phyloP scores from a whole-genome alignment of 2,329 filamentous ascomycete genomes.

The Fusarium liriodendri region DNA sequence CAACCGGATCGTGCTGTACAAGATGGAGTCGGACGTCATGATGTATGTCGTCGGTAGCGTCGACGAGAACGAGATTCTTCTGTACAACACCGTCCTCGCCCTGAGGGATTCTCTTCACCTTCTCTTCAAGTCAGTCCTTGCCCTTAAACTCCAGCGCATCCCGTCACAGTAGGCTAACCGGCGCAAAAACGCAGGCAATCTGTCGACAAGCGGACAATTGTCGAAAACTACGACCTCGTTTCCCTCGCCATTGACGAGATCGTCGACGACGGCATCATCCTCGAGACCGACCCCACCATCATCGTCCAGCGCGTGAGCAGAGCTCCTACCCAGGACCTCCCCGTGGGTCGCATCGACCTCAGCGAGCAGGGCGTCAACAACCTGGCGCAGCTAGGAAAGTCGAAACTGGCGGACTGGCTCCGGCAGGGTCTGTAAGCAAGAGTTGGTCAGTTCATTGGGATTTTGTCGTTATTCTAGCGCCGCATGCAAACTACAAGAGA shows the following conservation, averaged over 20 bases:
- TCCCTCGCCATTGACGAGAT: slow-evolving; percentile 96
- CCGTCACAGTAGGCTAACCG: slow-evolving; percentile 9
- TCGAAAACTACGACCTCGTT: slow-evolving; percentile 98
- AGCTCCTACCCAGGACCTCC: slow-evolving; percentile 90
- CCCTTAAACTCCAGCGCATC: too few relatives aligned
- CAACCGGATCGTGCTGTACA: slow-evolving; percentile 95
- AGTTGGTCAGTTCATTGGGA: slow-evolving; percentile 18
- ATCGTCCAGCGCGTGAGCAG: slow-evolving; percentile 92
- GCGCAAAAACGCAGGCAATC: slow-evolving; percentile 73
- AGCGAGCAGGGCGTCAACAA: slow-evolving; percentile 97
- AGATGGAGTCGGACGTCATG: slow-evolving; percentile 98
- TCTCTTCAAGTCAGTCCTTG: slow-evolving; percentile 80
- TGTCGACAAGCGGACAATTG: slow-evolving; percentile 95
- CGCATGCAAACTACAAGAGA: slow-evolving; percentile 39
- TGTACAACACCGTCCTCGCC: slow-evolving; percentile 95
- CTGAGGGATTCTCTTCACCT: slow-evolving; percentile 90
- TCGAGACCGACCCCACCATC: slow-evolving; percentile 96
- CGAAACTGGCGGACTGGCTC: slow-evolving; percentile 90
- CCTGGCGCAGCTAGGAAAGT: slow-evolving; percentile 92
- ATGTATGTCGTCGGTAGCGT: slow-evolving; percentile 90
- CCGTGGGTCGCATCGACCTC: slow-evolving; percentile 93
- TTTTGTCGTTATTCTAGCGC: slow-evolving; percentile 46
- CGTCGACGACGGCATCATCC: slow-evolving; percentile 93
- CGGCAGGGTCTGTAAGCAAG: slow-evolving; percentile 77
- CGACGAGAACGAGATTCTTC: slow-evolving; percentile 96